Conservation (phyloP, 148 eudicot genomes). For the Fagopyrum homotropicum region DNA sequence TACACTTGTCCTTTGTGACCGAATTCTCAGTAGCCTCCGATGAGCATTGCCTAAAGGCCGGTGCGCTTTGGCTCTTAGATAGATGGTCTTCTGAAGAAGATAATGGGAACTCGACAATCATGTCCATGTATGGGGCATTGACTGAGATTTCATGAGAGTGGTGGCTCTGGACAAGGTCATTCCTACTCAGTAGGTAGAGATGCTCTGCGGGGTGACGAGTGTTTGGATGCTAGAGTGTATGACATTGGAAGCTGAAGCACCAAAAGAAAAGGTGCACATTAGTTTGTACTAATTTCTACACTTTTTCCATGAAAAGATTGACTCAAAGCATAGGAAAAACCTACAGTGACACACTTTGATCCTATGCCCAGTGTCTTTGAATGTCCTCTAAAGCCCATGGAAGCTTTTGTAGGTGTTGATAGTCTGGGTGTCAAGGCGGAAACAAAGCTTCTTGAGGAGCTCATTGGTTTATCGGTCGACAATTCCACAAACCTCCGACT, state of each 20-base stretch:
- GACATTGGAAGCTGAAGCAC: constrained; percentile 40
- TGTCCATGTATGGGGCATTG: constrained; percentile 78
- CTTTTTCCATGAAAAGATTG: no score
- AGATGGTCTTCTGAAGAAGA: constrained; percentile 28
- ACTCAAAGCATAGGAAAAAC: no score
- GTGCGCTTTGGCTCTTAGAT: constrained; percentile 40
- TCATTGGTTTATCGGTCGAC: no score
- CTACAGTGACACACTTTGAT: no score
- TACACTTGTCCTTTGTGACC: constrained; percentile 70
- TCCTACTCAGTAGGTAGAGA: constrained; percentile 61
- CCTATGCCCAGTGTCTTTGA: no score
- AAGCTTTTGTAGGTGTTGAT: no score
- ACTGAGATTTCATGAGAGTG: constrained; percentile 67
- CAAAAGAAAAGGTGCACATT: no score
- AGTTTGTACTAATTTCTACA: no score
- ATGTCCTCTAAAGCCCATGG: no score
- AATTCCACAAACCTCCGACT: no score
- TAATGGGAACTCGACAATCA: constrained; percentile 52
- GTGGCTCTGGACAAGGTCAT: constrained; percentile 19
- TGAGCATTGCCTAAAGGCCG: constrained; percentile 60
- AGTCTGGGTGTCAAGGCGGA: no score
- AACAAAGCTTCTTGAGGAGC: no score
- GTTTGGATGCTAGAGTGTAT: constrained; percentile 39
- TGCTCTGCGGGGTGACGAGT: constrained; percentile 36
- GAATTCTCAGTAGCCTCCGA: constrained; percentile 35